Evolutionary conservation across 495 filamentous ascomycete genomes (phyloP), one percentile per base, ranked within the genome.

Genomic region (Aspergillus panamensis): DNA sequence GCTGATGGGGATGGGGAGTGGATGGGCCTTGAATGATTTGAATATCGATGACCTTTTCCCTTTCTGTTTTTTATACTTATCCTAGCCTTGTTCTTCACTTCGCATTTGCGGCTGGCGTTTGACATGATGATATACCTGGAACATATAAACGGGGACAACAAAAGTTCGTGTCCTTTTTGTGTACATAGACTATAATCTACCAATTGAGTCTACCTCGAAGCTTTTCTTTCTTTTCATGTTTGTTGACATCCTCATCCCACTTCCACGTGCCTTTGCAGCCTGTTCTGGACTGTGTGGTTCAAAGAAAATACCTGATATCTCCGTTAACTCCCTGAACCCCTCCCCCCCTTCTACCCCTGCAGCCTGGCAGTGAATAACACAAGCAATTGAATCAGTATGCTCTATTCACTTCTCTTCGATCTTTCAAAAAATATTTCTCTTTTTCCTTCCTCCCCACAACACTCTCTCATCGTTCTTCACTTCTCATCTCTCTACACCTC

Each of bases 71-170:
- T 50, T 64, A 55, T 55, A 40, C 44, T 40, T 59, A 31, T 55
- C 50, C 45, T 54, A 29, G 43, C 50, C 47, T 55, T 35, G 21
- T 32, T 55, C 30, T 42, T 56, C 47, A 68, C 63, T 63, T 69
- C 71, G 72, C 75, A 75, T 78, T 60, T 77, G 71, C 65, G 70
- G 69, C 63, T 68, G 73, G 76, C 72, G 71, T 77, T 74, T 61
- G 64, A 62, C 70, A 62, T 65, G 61, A 39, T 69, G 63, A 57
- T 66, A 69, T 69, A 69, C 66, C 63, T 66, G 62, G 62, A 55
- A 58, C 25, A 61, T 55, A 61, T 43, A 59, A 63, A 65, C 53
- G 43, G 61, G 52, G 61, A 51, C 52, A 39, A 33, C 51, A 66
- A 69, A 64, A 63, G 60, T 66, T 65, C 37, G 32, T 48, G 55